A percentile compares a stretch with the other conserved stretches of the same genome.
Conservation (phyloP, 2,329 filamentous ascomycete genomes). For the Colletotrichum chrysophilum region DNA sequence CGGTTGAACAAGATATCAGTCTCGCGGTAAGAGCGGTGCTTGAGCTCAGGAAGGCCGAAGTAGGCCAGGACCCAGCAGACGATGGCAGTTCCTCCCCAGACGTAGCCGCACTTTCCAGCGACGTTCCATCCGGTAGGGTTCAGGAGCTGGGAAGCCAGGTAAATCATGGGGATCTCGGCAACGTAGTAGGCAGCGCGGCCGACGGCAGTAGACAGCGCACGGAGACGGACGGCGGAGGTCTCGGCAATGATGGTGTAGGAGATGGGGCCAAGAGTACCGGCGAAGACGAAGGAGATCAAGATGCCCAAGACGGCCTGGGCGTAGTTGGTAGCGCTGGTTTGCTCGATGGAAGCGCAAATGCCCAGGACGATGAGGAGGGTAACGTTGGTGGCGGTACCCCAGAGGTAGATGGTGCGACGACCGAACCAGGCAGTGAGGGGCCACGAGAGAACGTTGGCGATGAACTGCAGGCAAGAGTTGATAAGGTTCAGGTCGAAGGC, state of each 20-base stretch:
- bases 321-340: slow-evolving; percentile 37
- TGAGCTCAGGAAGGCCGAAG: slow-evolving; percentile 49
- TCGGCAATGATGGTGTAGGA: slow-evolving; percentile 43
- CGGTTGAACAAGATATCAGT: slow-evolving; percentile 49
- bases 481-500: slow-evolving; percentile 31
- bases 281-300: slow-evolving; percentile 43
- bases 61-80: slow-evolving; percentile 45
- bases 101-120: slow-evolving; percentile 50
- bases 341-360: slow-evolving; percentile 36
- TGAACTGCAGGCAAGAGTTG: slow-evolving; percentile 32
- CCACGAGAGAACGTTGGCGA: slow-evolving; percentile 40
- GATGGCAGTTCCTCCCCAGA: slow-evolving; percentile 48
- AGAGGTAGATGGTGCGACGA: slow-evolving; percentile 44
- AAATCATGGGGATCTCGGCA: slow-evolving; percentile 46
- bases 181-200: slow-evolving; percentile 45
- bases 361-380: slow-evolving; percentile 39
- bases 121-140: slow-evolving; percentile 44
- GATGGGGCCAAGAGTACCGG: slow-evolving; percentile 37
- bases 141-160: slow-evolving; percentile 41
- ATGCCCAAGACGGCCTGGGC: slow-evolving; percentile 41
- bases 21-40: slow-evolving; percentile 50
- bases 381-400: slow-evolving; percentile 37
- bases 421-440: slow-evolving; percentile 40
- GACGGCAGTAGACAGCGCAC: slow-evolving; percentile 40
- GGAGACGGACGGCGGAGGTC: slow-evolving; percentile 40